These are phyloP conservation scores for Hysterium pulicare DNA, from an alignment of 2,329 filamentous ascomycete genomes.

Conservation along the genomic window DNA sequence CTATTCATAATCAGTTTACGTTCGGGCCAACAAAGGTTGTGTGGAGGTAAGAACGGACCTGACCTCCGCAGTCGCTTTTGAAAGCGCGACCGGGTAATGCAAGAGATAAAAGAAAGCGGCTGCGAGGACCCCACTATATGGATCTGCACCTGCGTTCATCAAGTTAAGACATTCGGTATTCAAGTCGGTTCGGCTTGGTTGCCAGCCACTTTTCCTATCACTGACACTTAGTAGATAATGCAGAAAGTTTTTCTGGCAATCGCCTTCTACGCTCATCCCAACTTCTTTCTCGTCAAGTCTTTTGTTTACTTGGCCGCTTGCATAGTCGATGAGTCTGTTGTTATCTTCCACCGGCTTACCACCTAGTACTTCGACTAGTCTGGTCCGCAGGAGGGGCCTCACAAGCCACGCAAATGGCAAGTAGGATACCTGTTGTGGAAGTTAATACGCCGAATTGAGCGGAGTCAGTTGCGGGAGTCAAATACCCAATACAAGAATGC, in stretches of 20 bases:
- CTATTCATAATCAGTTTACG: no score
- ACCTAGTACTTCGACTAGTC: slow-evolving; percentile 16
- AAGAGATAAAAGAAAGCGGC: slow-evolving; percentile 39
- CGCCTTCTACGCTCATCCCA: slow-evolving; percentile 10
- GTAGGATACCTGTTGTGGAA: slow-evolving; percentile 14
- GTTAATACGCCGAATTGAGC: background rate
- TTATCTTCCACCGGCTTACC: slow-evolving; percentile 21
- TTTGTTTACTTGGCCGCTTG: slow-evolving; percentile 11
- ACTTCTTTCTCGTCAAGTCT: slow-evolving; percentile 1
- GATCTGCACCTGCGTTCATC: slow-evolving; percentile 44
- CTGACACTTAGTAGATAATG: slow-evolving; percentile 39
- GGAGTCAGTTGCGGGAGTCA: background rate
- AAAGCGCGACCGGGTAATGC: slow-evolving; percentile 27
- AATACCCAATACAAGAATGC: slow-evolving; percentile 24
- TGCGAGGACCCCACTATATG: slow-evolving; percentile 29
- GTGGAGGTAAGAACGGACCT: no score
- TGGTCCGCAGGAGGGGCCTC: slow-evolving; percentile 17
- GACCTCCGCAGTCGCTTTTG: slow-evolving; percentile 20
- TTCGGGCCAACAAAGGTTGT: no score
- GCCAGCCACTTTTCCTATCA: slow-evolving; percentile 39
- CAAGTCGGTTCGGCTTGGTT: slow-evolving; percentile 37
- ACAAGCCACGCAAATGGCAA: slow-evolving; percentile 16
- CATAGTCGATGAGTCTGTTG: slow-evolving; percentile 22
- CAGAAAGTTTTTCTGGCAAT: slow-evolving; percentile 37
- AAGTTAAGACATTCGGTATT: slow-evolving; percentile 43